These are phyloP conservation scores for Penicillium vulpinum DNA, from an alignment of 2,329 filamentous ascomycete genomes.

Conservation along the genomic window DNA sequence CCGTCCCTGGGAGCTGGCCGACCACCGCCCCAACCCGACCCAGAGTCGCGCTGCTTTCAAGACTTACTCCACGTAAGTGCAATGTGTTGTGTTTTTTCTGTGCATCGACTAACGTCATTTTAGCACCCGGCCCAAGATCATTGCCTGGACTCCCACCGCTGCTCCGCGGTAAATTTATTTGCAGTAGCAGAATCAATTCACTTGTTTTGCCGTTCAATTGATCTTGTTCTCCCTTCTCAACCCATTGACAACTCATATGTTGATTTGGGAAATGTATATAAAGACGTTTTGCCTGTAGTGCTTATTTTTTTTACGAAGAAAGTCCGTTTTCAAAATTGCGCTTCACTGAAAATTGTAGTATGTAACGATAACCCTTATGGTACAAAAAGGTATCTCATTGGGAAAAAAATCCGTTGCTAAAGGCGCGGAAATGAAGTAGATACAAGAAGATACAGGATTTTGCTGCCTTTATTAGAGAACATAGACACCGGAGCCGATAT, in stretches of 20 bases:
- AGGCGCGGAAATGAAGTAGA: slow-evolving; percentile 17
- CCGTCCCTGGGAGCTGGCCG: slow-evolving; percentile 73
- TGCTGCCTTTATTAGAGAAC: slow-evolving; percentile 50
- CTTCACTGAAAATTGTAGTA: slow-evolving; percentile 13
- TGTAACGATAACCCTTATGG: slow-evolving; percentile 3
- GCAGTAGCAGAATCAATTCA: slow-evolving; percentile 20
- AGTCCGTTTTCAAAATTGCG: slow-evolving; percentile 14
- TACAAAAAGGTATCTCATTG: slow-evolving; percentile 31
- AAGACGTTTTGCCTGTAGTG: slow-evolving; percentile 33
- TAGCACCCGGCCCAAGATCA: slow-evolving; percentile 37
- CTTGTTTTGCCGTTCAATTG: slow-evolving; percentile 11
- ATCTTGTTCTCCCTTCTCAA: slow-evolving; percentile 9
- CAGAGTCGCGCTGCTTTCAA: slow-evolving; percentile 77
- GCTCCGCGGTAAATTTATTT: slow-evolving; percentile 34
- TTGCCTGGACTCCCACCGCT: slow-evolving; percentile 39
- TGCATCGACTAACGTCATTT: slow-evolving; percentile 7
- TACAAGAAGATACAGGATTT: slow-evolving; percentile 23
- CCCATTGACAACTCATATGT: background rate
- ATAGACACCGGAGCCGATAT: slow-evolving; percentile 66
- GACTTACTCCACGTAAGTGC: slow-evolving; percentile 88
- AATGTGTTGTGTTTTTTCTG: background rate
- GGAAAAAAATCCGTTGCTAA: slow-evolving; percentile 7
- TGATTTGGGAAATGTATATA: slow-evolving; percentile 37
- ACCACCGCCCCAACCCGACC: slow-evolving; percentile 75
- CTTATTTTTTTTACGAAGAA: slow-evolving; percentile 17